phyloP scores from a whole-genome alignment of 2,329 filamentous ascomycete genomes.

The Cladosporium velox region DNA sequence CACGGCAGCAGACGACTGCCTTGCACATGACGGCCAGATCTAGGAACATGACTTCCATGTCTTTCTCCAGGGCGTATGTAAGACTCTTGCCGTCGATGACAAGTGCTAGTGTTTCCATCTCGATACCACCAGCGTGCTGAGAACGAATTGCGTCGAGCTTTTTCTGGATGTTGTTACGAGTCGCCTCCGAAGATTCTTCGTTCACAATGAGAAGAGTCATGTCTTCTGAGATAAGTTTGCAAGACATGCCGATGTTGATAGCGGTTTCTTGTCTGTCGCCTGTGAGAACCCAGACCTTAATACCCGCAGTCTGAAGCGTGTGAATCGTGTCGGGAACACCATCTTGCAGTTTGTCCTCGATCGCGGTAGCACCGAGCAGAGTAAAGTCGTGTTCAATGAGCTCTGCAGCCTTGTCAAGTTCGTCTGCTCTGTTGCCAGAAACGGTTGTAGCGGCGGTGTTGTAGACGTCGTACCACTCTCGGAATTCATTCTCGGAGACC shows the following conservation, averaged over 20 bases:
- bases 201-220: slow-evolving; percentile 98
- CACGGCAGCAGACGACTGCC: slow-evolving; percentile 95
- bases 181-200: slow-evolving; percentile 77
- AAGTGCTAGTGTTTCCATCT: slow-evolving; percentile 83
- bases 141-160: slow-evolving; percentile 88
- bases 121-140: slow-evolving; percentile 73
- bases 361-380: slow-evolving; percentile 91
- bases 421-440: slow-evolving; percentile 86
- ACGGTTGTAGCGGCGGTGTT: slow-evolving; percentile 88
- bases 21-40: slow-evolving; percentile 95
- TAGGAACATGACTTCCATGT: slow-evolving; percentile 89
- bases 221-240: slow-evolving; percentile 95
- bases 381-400: slow-evolving; percentile 91
- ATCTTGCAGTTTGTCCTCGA: slow-evolving; percentile 95
- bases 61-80: slow-evolving; percentile 88
- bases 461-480: slow-evolving; percentile 82
- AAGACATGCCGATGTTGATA: slow-evolving; percentile 99
- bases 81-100: slow-evolving; percentile 96
- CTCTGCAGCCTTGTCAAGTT: slow-evolving; percentile 95
- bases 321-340: slow-evolving; percentile 98
- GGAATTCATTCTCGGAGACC: slow-evolving; percentile 83
- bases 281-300: slow-evolving; percentile 98
- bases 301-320: slow-evolving; percentile 91
- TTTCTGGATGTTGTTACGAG: slow-evolving; percentile 86
- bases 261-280: slow-evolving; percentile 97